A percentile compares a stretch with the other conserved stretches of the same genome.
phyloP scores from a whole-genome alignment of 2,329 filamentous ascomycete species.

The Sporothrix globosa region DNA sequence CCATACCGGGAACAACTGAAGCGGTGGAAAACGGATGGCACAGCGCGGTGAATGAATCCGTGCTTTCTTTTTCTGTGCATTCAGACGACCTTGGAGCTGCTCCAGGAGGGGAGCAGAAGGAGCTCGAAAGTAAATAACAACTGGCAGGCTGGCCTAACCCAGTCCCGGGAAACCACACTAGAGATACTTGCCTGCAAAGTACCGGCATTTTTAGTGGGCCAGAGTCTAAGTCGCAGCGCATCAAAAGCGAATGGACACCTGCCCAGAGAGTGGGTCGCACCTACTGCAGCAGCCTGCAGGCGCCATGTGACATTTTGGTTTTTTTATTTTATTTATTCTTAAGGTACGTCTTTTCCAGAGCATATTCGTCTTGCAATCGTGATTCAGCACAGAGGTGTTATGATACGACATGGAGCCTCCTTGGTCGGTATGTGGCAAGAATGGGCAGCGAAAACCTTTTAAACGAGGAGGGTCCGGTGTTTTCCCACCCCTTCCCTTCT shows the following conservation, averaged over 20 bases:
- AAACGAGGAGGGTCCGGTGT: neutral
- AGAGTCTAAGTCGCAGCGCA: slow-evolving; percentile 11
- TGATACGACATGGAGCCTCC: neutral
- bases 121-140: slow-evolving; percentile 16
- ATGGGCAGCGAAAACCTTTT: neutral
- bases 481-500: neutral
- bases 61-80: neutral
- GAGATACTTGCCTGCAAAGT: slow-evolving; percentile 31
- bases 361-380: slow-evolving; percentile 9
- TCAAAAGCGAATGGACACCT: slow-evolving; percentile 11
- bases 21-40: neutral
- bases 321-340: slow-evolving; percentile 14
- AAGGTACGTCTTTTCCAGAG: neutral
- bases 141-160: slow-evolving; percentile 2
- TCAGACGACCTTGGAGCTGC: too few species aligned
- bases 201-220: slow-evolving; percentile 32
- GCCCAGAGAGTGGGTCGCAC: slow-evolving; percentile 27
- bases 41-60: neutral
- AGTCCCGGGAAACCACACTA: slow-evolving; percentile 14
- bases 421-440: neutral
- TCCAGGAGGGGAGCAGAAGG: too few species aligned
- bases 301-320: slow-evolving; percentile 32
- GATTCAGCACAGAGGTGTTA: slow-evolving; percentile 1
- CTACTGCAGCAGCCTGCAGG: slow-evolving; percentile 28
- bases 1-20: neutral